Conservation (phyloP, 1,139 yeast species). For the Candida sanyaensis region DNA sequence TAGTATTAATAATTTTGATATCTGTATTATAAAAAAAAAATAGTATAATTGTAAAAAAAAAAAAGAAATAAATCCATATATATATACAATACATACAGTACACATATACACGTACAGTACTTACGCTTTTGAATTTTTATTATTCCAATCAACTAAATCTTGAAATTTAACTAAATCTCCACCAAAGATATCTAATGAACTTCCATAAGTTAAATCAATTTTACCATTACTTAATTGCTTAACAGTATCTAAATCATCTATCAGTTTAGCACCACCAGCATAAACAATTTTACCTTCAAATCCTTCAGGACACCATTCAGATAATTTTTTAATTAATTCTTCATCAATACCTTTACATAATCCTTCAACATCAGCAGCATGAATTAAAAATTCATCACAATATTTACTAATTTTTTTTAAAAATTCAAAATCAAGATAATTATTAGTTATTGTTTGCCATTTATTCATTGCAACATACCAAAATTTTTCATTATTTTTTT, state of each 20-base stretch:
- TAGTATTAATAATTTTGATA: neutral
- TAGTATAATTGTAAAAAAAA: too few species aligned
- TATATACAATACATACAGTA: conserved; percentile 1
- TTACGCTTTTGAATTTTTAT: conserved; percentile 10
- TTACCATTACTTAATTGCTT: conserved; percentile 67
- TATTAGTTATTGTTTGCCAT: conserved; percentile 88
- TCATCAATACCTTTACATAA: conserved; percentile 90
- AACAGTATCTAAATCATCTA: conserved; percentile 69
- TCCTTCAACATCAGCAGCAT: conserved; percentile 99
- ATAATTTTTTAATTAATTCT: conserved; percentile 66
- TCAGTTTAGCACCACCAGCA: conserved; percentile 93
- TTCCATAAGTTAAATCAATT: conserved; percentile 91
- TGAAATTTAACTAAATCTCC: conserved; percentile 74
- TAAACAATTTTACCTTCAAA: conserved; percentile 76
- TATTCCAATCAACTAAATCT: conserved; percentile 77
- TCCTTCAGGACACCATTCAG: conserved; percentile 69
- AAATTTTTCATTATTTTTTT: conserved; percentile 23
- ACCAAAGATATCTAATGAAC: conserved; percentile 93
- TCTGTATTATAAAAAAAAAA: conserved; percentile 1
- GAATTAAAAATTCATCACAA: conserved; percentile 86
- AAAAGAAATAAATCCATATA: conserved; percentile 3
- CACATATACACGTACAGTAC: neutral
- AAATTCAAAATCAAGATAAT: conserved; percentile 54
- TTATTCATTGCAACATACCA: conserved; percentile 98
- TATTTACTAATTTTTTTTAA: conserved; percentile 56